Conservation (phyloP, 2,329 filamentous ascomycete genomes). For the Cladorrhinum sp. region DNA sequence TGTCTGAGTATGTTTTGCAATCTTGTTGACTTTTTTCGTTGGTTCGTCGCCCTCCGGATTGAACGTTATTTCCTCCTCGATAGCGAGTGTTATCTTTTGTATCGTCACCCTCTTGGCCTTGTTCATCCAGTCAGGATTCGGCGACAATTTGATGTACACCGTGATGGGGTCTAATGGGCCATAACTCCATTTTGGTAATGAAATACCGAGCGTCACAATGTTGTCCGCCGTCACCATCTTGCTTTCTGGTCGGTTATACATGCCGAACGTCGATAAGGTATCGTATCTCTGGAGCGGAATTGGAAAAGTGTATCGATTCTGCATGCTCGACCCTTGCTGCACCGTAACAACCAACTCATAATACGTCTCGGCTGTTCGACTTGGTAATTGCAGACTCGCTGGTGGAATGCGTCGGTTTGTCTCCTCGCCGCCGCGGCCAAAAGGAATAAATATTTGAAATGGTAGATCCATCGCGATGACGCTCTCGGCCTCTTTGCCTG, state of each 20-base stretch:
- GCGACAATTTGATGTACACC: constrained; percentile 90
- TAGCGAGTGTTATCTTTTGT: constrained; percentile 86
- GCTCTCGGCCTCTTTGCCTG: constrained; percentile 80
- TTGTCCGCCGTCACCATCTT: constrained; percentile 85
- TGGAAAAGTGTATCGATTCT: constrained; percentile 88
- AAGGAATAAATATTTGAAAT: constrained; percentile 96
- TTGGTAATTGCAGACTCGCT: constrained; percentile 84
- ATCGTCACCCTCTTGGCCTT: constrained; percentile 93
- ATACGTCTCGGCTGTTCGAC: constrained; percentile 91
- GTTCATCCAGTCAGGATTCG: constrained; percentile 85
- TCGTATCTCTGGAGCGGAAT: constrained; percentile 92
- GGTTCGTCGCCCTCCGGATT: constrained; percentile 97
- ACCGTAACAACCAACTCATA: constrained; percentile 97
- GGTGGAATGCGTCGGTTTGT: constrained; percentile 86
- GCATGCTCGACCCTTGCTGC: constrained; percentile 81
- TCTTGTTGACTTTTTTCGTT: constrained; percentile 80
- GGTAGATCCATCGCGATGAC: constrained; percentile 95
- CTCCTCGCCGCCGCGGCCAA: constrained; percentile 86
- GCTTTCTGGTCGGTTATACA: constrained; percentile 96
- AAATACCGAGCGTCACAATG: constrained; percentile 86
- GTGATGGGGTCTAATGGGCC: constrained; percentile 92
- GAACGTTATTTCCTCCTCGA: constrained; percentile 98
- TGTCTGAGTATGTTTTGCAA: constrained; percentile 78
- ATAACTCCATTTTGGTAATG: constrained; percentile 92
- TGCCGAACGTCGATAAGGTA: constrained; percentile 95